Evolutionary conservation across 441 rosid species (phyloP).

Genomic region (Breynia disticha): DNA sequence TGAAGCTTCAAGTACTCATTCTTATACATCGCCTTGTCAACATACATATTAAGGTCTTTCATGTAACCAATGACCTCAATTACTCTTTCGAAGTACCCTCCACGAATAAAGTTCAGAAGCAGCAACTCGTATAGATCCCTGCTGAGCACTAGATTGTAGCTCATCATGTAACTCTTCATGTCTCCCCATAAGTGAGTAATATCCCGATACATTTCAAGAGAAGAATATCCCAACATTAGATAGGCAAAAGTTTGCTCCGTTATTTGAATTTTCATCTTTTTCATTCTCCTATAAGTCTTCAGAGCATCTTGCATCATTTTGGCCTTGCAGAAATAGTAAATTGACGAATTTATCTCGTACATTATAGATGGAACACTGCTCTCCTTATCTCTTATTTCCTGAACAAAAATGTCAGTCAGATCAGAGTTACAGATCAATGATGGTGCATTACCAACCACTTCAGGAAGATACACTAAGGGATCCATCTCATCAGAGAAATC

Average conservation of each 20-base stretch:
- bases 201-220: conserved; percentile 52
- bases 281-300: conserved; percentile 45
- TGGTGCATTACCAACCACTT: conserved; percentile 17
- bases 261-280: conserved; percentile 37
- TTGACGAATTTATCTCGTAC: conserved; percentile 57
- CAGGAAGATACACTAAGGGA: conserved; percentile 16
- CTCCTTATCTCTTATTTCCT: conserved; percentile 27
- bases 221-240: conserved; percentile 43
- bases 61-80: conserved; percentile 55
- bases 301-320: conserved; percentile 69
- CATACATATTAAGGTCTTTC: conserved; percentile 35
- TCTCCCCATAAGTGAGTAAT: conserved; percentile 77
- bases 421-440: conserved; percentile 21
- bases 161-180: conserved; percentile 44
- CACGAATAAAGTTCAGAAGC: conserved; percentile 56
- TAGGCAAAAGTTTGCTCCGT: conserved; percentile 49
- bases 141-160: conserved; percentile 27
- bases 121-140: conserved; percentile 63
- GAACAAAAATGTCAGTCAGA: conserved; percentile 31
- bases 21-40: conserved; percentile 53
- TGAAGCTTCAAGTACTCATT: conserved; percentile 62
- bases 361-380: conserved; percentile 24
- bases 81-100: conserved; percentile 88
- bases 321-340: conserved; percentile 75
- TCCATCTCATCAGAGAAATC: conserved; percentile 25